Evolutionary conservation across 441 rosid genomes (phyloP).

Genomic region (Euphorbia celastroides): DNA sequence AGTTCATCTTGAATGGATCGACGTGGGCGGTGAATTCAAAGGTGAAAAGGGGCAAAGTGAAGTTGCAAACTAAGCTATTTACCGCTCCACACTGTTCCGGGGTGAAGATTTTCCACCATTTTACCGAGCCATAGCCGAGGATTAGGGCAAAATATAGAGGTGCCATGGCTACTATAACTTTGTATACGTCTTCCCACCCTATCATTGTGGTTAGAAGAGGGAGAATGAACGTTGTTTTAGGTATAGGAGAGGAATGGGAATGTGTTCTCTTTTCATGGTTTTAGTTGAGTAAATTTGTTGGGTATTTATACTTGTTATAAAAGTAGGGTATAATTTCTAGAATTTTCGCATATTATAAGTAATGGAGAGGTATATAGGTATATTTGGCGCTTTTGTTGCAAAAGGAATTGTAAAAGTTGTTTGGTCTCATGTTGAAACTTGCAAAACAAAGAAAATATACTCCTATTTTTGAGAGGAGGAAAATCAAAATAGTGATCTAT

Average conservation of each 20-base stretch:
- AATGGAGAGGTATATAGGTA: background rate
- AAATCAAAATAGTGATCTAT: too few species aligned
- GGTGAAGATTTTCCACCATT: slow-evolving; percentile 77
- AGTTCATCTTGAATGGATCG: slow-evolving; percentile 79
- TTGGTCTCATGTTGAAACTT: too few species aligned
- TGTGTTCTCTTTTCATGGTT: background rate
- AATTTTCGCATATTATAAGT: background rate
- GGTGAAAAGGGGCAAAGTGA: slow-evolving; percentile 79
- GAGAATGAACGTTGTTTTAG: background rate
- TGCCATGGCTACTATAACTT: slow-evolving; percentile 73
- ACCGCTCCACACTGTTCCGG: slow-evolving; percentile 76
- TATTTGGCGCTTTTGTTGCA: background rate
- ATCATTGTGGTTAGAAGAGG: slow-evolving; percentile 40
- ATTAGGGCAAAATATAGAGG: slow-evolving; percentile 79
- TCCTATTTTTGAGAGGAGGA: too few species aligned
- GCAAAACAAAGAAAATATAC: too few species aligned
- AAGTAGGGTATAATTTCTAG: background rate
- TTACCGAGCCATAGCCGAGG: slow-evolving; percentile 83
- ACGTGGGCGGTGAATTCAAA: slow-evolving; percentile 73
- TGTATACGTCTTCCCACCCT: slow-evolving; percentile 68
- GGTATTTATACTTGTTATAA: slow-evolving; percentile 21
- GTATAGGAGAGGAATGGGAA: background rate
- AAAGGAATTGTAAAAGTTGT: too few species aligned
- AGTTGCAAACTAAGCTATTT: slow-evolving; percentile 65
- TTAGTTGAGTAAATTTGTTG: background rate